phyloP scores from a whole-genome alignment of 2,329 filamentous ascomycete species.

The Arthrinium phaeospermum region DNA sequence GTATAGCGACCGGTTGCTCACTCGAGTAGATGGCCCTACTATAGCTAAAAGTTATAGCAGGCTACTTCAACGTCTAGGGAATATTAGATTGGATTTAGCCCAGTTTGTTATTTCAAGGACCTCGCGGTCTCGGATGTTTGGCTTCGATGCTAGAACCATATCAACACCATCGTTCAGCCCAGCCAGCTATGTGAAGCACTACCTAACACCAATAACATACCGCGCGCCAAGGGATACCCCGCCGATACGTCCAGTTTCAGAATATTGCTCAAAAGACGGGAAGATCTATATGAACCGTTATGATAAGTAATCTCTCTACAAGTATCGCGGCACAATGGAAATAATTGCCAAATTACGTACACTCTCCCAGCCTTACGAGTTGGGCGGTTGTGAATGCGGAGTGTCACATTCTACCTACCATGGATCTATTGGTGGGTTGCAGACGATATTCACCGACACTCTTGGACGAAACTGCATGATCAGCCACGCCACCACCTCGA shows the following conservation, averaged over 20 bases:
- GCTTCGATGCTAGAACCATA: not conserved
- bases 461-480: not conserved
- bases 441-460: constrained; percentile 2
- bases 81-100: not conserved
- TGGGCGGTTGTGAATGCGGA: not conserved
- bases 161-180: not conserved
- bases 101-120: not conserved
- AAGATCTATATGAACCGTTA: not conserved
- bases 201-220: not conserved
- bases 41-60: not conserved
- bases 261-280: not conserved
- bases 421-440: not conserved
- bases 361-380: not conserved
- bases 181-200: not conserved
- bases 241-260: not conserved
- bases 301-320: not conserved
- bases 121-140: not conserved
- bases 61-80: not conserved
- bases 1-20: not conserved
- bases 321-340: not conserved
- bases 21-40: not conserved
- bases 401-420: not conserved
- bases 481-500: not conserved
- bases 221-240: not conserved
- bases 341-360: not conserved